These are phyloP conservation scores for Helotiales sp. DNA, from an alignment of 2,329 filamentous ascomycete species.

Conservation along the genomic window DNA sequence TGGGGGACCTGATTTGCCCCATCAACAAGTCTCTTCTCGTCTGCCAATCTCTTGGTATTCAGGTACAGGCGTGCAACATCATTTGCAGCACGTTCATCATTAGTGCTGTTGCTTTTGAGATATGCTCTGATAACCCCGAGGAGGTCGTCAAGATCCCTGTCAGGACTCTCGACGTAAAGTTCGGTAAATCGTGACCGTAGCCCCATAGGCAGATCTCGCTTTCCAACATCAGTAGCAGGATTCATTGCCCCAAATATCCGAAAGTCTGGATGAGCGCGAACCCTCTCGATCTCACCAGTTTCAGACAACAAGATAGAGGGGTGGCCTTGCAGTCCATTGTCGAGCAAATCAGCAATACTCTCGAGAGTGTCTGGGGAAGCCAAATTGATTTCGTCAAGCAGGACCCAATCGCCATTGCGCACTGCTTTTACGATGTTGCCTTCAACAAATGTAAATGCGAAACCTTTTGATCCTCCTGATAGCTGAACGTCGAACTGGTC, in stretches of 20 bases:
- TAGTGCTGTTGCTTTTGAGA: constrained; percentile 68
- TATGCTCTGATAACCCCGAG: constrained; percentile 88
- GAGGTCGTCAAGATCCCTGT: constrained; percentile 82
- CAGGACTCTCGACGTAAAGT: constrained; percentile 88
- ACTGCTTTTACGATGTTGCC: constrained; percentile 96
- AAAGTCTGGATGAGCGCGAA: constrained; percentile 88
- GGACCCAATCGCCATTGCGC: constrained; percentile 93
- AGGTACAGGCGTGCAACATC: constrained; percentile 88
- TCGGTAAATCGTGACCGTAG: constrained; percentile 93
- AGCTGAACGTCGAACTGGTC: constrained; percentile 81
- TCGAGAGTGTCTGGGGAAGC: constrained; percentile 94
- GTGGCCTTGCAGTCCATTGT: constrained; percentile 65
- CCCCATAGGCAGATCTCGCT: constrained; percentile 86
- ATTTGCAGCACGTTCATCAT: constrained; percentile 71
- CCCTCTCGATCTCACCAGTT: constrained; percentile 87
- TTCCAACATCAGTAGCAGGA: constrained; percentile 94
- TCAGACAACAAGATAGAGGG: constrained; percentile 90
- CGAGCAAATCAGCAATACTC: constrained; percentile 84
- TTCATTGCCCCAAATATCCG: constrained; percentile 99
- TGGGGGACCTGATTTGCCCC: constrained; percentile 95
- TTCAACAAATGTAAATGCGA: constrained; percentile 95
- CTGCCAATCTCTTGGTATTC: constrained; percentile 78
- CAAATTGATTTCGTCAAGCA: constrained; percentile 96
- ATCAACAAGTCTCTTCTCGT: constrained; percentile 84
- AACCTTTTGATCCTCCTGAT: constrained; percentile 68